These are phyloP conservation scores for Solanum hybrid DNA, from an alignment of 305 asterid species.

Conservation along the genomic window DNA sequence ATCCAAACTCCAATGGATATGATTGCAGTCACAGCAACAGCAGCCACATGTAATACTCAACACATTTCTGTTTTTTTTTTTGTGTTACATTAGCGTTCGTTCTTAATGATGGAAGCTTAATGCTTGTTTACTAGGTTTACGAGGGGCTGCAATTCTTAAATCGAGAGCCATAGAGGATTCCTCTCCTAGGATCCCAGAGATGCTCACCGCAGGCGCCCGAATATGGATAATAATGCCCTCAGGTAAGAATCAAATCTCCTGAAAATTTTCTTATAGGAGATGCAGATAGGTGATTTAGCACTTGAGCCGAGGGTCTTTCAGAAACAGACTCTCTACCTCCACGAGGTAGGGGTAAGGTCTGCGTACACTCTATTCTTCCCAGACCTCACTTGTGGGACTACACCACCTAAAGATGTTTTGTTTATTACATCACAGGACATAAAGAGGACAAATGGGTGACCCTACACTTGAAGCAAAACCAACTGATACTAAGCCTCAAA, in stretches of 20 bases:
- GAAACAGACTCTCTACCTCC: not conserved
- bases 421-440: slow-evolving; percentile 25
- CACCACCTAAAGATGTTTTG: not conserved
- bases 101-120: not conserved
- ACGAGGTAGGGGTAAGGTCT: not conserved
- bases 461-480: slow-evolving; percentile 28
- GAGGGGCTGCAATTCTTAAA: slow-evolving; percentile 51
- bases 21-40: slow-evolving; percentile 54
- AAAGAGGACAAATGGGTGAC: slow-evolving; percentile 36
- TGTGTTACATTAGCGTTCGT: not conserved
- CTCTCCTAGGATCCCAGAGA: slow-evolving; percentile 25
- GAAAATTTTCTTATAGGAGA: not conserved
- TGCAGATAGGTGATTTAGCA: not conserved
- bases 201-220: slow-evolving; percentile 33
- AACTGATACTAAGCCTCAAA: slow-evolving; percentile 29
- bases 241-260: slow-evolving; percentile 21
- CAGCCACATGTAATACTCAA: slow-evolving; percentile 43
- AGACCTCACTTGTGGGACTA: not conserved
- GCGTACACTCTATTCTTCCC: not conserved
- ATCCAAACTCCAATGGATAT: slow-evolving; percentile 47
- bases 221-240: slow-evolving; percentile 47
- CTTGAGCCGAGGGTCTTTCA: not conserved
- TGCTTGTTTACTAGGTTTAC: slow-evolving; percentile 28
- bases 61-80: not conserved
- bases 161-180: slow-evolving; percentile 38